These are phyloP conservation scores for Austroboletus niveus DNA, from an alignment of 1,284 basidiomycete species.

Conservation along the genomic window DNA sequence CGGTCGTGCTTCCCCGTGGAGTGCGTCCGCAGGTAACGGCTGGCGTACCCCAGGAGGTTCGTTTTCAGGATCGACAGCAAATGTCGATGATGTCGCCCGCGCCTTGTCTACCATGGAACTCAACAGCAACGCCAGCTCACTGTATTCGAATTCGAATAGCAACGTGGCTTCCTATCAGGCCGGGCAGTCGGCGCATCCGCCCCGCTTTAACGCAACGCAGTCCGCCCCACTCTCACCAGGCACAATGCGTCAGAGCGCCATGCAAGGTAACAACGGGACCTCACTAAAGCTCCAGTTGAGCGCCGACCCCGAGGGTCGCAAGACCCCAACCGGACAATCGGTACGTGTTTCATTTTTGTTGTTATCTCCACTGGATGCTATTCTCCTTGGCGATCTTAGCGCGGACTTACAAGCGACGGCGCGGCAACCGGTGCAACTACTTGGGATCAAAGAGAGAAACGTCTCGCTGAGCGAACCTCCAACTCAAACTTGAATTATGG, in stretches of 20 bases:
- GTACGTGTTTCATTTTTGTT: constrained; percentile 40
- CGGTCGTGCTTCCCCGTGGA: constrained; percentile 67
- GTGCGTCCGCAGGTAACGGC: constrained; percentile 47
- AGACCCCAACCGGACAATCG: constrained; percentile 49
- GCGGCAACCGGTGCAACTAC: constrained; percentile 39
- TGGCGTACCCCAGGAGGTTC: constrained; percentile 54
- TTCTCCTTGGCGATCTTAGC: constrained; percentile 14
- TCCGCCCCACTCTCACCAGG: constrained; percentile 44
- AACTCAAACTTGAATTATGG: constrained; percentile 67
- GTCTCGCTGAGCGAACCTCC: constrained; percentile 54
- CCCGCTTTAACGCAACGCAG: constrained; percentile 62
- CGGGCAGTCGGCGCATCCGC: constrained; percentile 58
- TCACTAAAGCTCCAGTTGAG: constrained; percentile 49
- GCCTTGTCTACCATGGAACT: constrained; percentile 69
- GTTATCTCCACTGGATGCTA: constrained; percentile 38
- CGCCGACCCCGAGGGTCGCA: constrained; percentile 63
- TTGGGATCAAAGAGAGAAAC: constrained; percentile 65
- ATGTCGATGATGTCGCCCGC: constrained; percentile 72
- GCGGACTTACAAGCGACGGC: constrained; percentile 34
- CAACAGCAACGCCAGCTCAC: constrained; percentile 30
- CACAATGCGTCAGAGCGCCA: constrained; percentile 35
- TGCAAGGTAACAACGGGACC: constrained; percentile 35
- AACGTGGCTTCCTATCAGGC: constrained; percentile 32
- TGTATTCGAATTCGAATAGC: constrained; percentile 23
- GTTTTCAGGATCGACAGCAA: constrained; percentile 27